Conservation (phyloP, 1,139 yeast genomes). For the Debaryomyces psychrophilus region DNA sequence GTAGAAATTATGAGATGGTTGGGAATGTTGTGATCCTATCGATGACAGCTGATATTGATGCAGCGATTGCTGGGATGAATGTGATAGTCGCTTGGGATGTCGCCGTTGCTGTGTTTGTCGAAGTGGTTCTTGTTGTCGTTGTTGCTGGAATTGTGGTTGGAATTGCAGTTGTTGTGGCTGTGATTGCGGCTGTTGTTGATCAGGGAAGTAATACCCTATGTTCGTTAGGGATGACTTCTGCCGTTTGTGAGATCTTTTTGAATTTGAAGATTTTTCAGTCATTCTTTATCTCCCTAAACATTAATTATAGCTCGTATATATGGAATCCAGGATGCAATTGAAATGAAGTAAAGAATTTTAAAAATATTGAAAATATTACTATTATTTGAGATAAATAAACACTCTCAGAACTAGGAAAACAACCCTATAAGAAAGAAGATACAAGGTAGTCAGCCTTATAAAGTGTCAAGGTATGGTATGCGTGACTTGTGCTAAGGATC, state of each 20-base stretch:
- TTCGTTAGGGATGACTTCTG: slow-evolving; percentile 47
- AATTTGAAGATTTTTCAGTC: slow-evolving; percentile 21
- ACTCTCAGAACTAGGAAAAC: neutral
- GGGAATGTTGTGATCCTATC: slow-evolving; percentile 7
- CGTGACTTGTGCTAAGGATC: neutral
- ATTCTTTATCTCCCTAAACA: slow-evolving; percentile 11
- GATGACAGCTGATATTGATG: slow-evolving; percentile 15
- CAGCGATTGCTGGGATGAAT: slow-evolving; percentile 14
- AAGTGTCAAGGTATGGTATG: neutral
- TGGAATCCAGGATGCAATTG: slow-evolving; percentile 4
- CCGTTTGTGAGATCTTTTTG: slow-evolving; percentile 40
- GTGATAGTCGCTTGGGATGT: slow-evolving; percentile 9
- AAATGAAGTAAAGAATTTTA: neutral
- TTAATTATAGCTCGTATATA: neutral
- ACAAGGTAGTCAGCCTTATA: neutral
- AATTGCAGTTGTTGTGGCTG: neutral
- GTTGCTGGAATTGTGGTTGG: neutral
- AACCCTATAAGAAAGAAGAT: neutral
- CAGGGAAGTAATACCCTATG: slow-evolving; percentile 34
- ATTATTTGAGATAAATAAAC: neutral
- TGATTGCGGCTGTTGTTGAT: neutral
- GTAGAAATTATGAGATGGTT: slow-evolving; percentile 6
- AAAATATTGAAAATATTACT: neutral
- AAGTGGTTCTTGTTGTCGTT: slow-evolving; percentile 9
- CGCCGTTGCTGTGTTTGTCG: slow-evolving; percentile 7